Evolutionary conservation across 108 stramenopile genomes (phyloP), one percentile per base, ranked within the genome.

Genomic region (Aurantiochytrium sp.): DNA sequence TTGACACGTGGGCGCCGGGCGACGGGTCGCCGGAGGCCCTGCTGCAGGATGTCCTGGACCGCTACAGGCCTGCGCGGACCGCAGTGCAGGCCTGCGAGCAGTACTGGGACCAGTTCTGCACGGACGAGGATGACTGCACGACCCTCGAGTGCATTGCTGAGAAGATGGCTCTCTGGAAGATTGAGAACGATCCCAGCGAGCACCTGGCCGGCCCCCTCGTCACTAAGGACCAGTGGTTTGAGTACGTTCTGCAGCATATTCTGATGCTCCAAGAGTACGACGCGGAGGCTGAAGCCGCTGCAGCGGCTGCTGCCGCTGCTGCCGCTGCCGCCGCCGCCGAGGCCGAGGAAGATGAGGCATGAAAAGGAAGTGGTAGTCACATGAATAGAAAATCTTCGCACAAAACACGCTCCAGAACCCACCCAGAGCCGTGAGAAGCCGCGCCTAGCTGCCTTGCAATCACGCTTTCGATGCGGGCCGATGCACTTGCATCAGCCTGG

Each of bases 161-260:
- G 27, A 81, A 81, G 45, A 81, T 81, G 73, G 39, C 45, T 24
- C 24, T 27, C 24, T 81, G 73, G 73, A 41, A 81, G 73, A 41
- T 41, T 41, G 73, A 81, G 45, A 48, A 81, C 1, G 73, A 81
- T 2, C 73, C 73, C 6, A 48, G 42, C 39, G 73, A 81, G 19
- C 73, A 81, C 24, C 17, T 48, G n/a, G 42, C 39, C 6, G 59
- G 59, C 10, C 59, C 59, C 10, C 59, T 65, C 10, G 73, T 81
- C 27, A 48, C 73, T 12, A 81, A 81, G 73, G 73, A 41, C 73
- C 42, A 81, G 24, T 81, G 73, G 73, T 81, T 30, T 24, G 73
- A 81, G 73, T 81, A 81, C 73, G 39, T 81, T 8, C 59, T 65
- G 32, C 27, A 65, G 19, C 59, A 65, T 65, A 19, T 65, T 34